Conservation (phyloP, 352 stramenopile genomes). For the Globisporangium iwayamae region DNA sequence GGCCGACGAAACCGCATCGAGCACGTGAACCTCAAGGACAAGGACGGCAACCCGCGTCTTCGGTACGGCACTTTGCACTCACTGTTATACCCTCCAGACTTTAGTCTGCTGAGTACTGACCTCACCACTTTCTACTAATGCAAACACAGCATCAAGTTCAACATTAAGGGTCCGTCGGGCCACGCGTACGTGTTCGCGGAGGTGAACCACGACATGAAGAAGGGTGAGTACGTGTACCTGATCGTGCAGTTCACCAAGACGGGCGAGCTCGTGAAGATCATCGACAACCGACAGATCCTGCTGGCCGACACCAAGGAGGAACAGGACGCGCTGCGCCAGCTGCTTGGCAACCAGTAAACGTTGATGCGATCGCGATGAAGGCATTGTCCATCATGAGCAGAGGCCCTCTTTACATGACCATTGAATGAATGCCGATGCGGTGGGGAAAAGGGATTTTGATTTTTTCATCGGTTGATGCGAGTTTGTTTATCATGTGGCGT, state of each 20-base stretch:
- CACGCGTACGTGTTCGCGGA: constrained; percentile 92
- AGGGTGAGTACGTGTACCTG: constrained; percentile 94
- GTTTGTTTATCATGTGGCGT: neutral
- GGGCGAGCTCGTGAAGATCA: constrained; percentile 86
- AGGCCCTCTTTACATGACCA: neutral
- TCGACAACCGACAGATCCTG: constrained; percentile 91
- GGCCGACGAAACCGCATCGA: constrained; percentile 95
- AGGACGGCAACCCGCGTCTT: constrained; percentile 81
- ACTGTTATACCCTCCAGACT: neutral
- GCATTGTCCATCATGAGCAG: neutral
- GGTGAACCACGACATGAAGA: constrained; percentile 90
- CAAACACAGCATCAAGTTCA: constrained; percentile 88
- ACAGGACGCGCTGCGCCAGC: constrained; percentile 68
- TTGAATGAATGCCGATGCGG: neutral
- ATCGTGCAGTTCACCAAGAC: constrained; percentile 93
- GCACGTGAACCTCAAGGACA: constrained; percentile 89
- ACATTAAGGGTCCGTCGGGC: constrained; percentile 90
- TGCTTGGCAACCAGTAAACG: constrained; percentile 56
- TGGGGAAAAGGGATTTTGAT: neutral
- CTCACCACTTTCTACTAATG: neutral
- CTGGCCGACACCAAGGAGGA: constrained; percentile 69
- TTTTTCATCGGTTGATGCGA: neutral
- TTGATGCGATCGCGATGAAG: neutral
- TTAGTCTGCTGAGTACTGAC: neutral
- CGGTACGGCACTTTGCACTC: constrained; percentile 25